These are phyloP conservation scores for Penicillium vulpinum DNA, from an alignment of 2,329 filamentous ascomycete genomes.

Conservation along the genomic window DNA sequence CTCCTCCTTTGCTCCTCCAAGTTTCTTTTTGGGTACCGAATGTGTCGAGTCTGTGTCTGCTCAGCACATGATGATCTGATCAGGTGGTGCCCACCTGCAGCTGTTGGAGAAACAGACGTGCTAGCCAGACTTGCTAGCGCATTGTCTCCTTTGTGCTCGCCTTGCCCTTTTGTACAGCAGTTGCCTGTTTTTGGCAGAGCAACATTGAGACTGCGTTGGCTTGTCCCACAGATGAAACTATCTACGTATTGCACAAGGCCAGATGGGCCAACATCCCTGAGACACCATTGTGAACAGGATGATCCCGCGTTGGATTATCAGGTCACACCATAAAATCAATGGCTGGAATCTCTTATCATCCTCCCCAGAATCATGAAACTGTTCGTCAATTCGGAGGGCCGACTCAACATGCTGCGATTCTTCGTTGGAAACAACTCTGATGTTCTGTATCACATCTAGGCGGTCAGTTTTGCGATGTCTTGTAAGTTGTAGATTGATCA, in stretches of 20 bases:
- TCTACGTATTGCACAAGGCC: conserved; percentile 38
- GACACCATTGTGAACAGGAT: conserved; percentile 9
- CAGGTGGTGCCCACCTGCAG: not conserved
- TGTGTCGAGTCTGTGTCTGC: not conserved
- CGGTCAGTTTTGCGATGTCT: not conserved
- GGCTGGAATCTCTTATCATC: not conserved
- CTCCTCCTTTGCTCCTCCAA: not conserved
- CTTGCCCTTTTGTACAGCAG: conserved; percentile 7
- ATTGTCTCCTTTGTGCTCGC: not conserved
- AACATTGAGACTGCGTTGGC: conserved; percentile 13
- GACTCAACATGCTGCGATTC: not conserved
- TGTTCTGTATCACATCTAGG: not conserved
- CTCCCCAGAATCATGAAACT: not conserved
- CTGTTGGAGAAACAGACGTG: not conserved
- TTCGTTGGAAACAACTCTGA: not conserved
- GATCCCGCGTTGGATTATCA: not conserved
- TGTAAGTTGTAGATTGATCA: not conserved
- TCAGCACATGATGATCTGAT: conserved; percentile 1
- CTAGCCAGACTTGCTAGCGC: not conserved
- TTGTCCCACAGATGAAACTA: conserved; percentile 30
- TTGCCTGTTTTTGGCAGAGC: conserved; percentile 10
- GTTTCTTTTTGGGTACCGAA: not conserved
- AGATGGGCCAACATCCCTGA: conserved; percentile 15
- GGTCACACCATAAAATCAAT: conserved; percentile 10
- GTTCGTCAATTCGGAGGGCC: not conserved